These are phyloP conservation scores for Ogataea methanolica DNA, from an alignment of 805 yeast genomes.

Conservation along the genomic window DNA sequence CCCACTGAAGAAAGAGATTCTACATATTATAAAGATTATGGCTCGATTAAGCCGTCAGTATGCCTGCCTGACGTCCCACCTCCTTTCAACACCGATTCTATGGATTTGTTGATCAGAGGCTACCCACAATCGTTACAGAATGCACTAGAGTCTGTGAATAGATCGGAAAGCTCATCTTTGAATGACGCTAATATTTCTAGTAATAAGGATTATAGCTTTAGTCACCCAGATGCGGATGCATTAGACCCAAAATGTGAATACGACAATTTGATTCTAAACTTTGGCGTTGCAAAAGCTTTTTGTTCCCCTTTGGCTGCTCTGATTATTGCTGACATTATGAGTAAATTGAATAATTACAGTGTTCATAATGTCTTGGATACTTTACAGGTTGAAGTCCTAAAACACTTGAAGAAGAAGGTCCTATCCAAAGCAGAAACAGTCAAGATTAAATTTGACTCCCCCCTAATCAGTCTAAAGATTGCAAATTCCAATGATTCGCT, in stretches of 20 bases:
- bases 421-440: slow-evolving; percentile 27
- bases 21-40: slow-evolving; percentile 43
- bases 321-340: slow-evolving; percentile 26
- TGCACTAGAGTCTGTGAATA: slow-evolving; percentile 8
- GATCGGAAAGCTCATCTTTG: slow-evolving; percentile 3
- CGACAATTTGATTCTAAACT: slow-evolving; percentile 49
- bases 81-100: slow-evolving; percentile 51
- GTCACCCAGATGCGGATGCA: slow-evolving; percentile 2
- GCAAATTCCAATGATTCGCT: slow-evolving; percentile 9
- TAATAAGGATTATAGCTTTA: background rate
- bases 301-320: slow-evolving; percentile 36
- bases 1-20: slow-evolving; percentile 43
- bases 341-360: slow-evolving; percentile 35
- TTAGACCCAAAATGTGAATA: slow-evolving; percentile 43
- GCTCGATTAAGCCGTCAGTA: slow-evolving; percentile 54
- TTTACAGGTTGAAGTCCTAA: slow-evolving; percentile 57
- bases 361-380: slow-evolving; percentile 54
- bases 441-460: slow-evolving; percentile 46
- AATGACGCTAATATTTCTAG: background rate
- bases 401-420: slow-evolving; percentile 28
- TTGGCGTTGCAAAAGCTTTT: slow-evolving; percentile 46
- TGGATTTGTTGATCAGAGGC: slow-evolving; percentile 36
- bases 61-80: slow-evolving; percentile 59
- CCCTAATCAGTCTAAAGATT: slow-evolving; percentile 31
- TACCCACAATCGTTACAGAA: slow-evolving; percentile 23